A percentile compares a stretch with the other conserved stretches of the same genome.
Conservation (phyloP, 2,329 filamentous ascomycete species). For the Fusarium longipes region DNA sequence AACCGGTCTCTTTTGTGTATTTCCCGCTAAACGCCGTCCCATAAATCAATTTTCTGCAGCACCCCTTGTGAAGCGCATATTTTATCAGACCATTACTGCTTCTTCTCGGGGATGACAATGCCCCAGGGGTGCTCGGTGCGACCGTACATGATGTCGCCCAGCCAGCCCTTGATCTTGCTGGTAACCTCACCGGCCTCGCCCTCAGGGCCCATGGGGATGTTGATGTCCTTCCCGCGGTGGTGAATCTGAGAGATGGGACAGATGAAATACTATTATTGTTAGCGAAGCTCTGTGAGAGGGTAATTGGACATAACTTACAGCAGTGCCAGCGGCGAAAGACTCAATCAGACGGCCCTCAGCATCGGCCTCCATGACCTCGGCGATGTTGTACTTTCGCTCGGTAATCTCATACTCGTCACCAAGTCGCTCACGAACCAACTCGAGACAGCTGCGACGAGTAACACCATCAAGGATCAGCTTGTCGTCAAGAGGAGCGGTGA, state of each 20-base stretch:
- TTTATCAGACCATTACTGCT: slow-evolving; percentile 50
- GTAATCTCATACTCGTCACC: slow-evolving; percentile 73
- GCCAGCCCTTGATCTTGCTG: slow-evolving; percentile 72
- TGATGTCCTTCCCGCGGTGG: slow-evolving; percentile 72
- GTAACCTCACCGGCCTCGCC: slow-evolving; percentile 65
- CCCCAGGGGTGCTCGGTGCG: slow-evolving; percentile 75
- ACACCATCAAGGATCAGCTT: slow-evolving; percentile 89
- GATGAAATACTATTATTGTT: slow-evolving; percentile 71
- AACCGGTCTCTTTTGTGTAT: slow-evolving; percentile 37
- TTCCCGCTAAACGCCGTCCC: slow-evolving; percentile 43
- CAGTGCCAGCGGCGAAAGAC: slow-evolving; percentile 88
- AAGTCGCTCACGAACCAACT: slow-evolving; percentile 75
- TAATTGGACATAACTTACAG: slow-evolving; percentile 68
- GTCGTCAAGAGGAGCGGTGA: slow-evolving; percentile 86
- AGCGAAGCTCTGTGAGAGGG: slow-evolving; percentile 3
- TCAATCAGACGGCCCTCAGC: slow-evolving; percentile 83
- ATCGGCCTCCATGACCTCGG: slow-evolving; percentile 77
- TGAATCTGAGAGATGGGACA: slow-evolving; percentile 75
- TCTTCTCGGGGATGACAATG: slow-evolving; percentile 73
- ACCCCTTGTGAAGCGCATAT: background rate
- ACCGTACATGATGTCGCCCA: slow-evolving; percentile 81
- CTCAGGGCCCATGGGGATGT: slow-evolving; percentile 68
- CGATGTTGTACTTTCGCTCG: slow-evolving; percentile 85
- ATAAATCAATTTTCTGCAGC: slow-evolving; percentile 32
- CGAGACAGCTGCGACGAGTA: slow-evolving; percentile 82